A percentile compares a stretch with the other conserved stretches of the same genome.
phyloP scores from a whole-genome alignment of 2,329 filamentous ascomycete species.

The Colletotrichum aenigma region DNA sequence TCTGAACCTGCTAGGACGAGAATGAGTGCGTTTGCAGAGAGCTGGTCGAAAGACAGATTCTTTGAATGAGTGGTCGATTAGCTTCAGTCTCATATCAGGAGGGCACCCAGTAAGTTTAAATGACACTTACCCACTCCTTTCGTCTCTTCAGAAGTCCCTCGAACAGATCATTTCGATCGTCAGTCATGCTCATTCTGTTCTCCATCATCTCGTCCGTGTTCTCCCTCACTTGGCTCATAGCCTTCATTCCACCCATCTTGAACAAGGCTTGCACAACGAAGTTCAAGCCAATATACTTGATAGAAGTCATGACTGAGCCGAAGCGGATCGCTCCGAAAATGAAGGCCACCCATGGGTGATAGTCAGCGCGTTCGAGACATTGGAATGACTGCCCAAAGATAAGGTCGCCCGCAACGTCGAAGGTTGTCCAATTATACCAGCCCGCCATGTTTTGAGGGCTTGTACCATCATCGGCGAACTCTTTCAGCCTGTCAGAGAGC shows the following conservation, averaged over 20 bases:
- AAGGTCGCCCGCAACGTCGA: conserved; percentile 27
- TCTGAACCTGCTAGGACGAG: conserved; percentile 44
- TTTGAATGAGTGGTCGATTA: conserved; percentile 11
- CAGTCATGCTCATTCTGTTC: neutral
- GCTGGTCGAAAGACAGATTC: conserved; percentile 1
- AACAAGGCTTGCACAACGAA: neutral
- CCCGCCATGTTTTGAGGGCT: neutral
- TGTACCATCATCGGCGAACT: neutral
- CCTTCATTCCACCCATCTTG: neutral
- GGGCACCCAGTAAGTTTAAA: rapidly evolving
- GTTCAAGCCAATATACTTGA: neutral
- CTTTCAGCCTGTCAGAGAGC: neutral
- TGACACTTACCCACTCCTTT: conserved; percentile 4
- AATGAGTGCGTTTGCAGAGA: conserved; percentile 17
- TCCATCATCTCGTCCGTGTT: neutral
- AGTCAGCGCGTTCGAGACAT: conserved; percentile 25
- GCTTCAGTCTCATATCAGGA: neutral
- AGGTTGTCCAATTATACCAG: conserved; percentile 10
- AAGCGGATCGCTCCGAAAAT: conserved; percentile 21
- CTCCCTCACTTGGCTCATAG: neutral
- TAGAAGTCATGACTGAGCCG: neutral
- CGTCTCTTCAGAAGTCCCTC: conserved; percentile 16
- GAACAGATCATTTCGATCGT: conserved; percentile 15
- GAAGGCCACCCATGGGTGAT: conserved; percentile 29
- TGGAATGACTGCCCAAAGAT: conserved; percentile 32